These are phyloP conservation scores for Polychaeton citri DNA, from an alignment of 2,329 filamentous ascomycete species.

Conservation along the genomic window DNA sequence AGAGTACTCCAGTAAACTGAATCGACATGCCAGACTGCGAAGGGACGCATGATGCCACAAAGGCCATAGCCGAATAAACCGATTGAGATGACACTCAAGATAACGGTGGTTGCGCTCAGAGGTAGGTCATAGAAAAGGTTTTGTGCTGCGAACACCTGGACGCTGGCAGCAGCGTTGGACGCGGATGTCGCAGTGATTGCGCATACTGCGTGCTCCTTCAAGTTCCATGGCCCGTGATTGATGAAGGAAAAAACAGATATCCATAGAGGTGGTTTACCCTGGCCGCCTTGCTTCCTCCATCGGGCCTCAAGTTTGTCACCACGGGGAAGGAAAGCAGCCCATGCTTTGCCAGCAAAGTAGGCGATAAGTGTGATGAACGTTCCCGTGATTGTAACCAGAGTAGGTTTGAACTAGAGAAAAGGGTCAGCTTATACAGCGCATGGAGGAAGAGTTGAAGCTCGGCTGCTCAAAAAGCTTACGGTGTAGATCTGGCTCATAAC, in stretches of 20 bases:
- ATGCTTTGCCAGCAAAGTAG: conserved; percentile 41
- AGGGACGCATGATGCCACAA: conserved; percentile 39
- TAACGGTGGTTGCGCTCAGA: conserved; percentile 32
- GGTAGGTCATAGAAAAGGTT: conserved; percentile 40
- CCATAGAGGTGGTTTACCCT: conserved; percentile 29
- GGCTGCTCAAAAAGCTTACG: conserved; percentile 21
- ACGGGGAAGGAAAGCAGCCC: conserved; percentile 36
- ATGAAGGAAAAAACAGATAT: conserved; percentile 32
- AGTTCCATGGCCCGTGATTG: conserved; percentile 38
- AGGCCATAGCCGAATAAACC: conserved; percentile 44
- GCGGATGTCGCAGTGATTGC: conserved; percentile 12
- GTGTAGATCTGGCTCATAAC: conserved; percentile 44
- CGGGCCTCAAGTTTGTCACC: conserved; percentile 36
- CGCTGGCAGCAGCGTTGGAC: conserved; percentile 31
- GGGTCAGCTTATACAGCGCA: neutral
- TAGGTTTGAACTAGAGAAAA: conserved; percentile 40
- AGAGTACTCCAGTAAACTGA: conserved; percentile 44
- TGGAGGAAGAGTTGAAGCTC: conserved; percentile 2
- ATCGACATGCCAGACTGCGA: conserved; percentile 43
- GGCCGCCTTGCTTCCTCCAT: conserved; percentile 31
- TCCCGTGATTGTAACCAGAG: conserved; percentile 33
- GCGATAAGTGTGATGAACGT: conserved; percentile 46
- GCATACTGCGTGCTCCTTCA: conserved; percentile 40
- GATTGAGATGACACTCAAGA: conserved; percentile 40
- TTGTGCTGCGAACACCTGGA: conserved; percentile 20